These are phyloP conservation scores for Penicillium subrubescens DNA, from an alignment of 495 filamentous ascomycete species.

Conservation along the genomic window DNA sequence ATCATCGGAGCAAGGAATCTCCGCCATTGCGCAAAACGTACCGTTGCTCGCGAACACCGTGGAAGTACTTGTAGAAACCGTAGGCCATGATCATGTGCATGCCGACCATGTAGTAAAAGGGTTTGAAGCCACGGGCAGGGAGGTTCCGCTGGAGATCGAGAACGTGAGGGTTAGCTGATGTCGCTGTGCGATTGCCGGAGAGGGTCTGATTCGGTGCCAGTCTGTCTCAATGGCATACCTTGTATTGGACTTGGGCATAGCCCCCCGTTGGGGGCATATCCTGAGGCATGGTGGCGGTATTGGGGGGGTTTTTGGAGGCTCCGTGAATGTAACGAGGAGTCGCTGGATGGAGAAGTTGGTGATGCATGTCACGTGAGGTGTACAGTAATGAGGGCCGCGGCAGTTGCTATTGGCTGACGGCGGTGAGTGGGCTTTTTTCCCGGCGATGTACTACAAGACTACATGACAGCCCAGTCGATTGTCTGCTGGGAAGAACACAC, in stretches of 20 bases:
- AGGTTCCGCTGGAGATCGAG: constrained; percentile 72
- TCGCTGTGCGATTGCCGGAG: constrained; percentile 14
- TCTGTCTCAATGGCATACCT: constrained; percentile 57
- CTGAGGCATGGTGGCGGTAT: constrained; percentile 54
- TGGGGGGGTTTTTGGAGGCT: constrained; percentile 28
- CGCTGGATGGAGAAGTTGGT: constrained; percentile 38
- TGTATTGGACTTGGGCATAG: constrained; percentile 95
- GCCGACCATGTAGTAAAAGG: constrained; percentile 70
- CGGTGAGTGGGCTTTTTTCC: constrained; percentile 22
- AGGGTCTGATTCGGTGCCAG: constrained; percentile 8
- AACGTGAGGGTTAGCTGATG: constrained; percentile 17
- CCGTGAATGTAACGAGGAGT: constrained; percentile 25
- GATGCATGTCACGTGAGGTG: constrained; percentile 38
- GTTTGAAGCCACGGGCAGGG: constrained; percentile 88
- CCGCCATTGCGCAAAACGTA: constrained; percentile 47
- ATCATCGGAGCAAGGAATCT: constrained; percentile 12
- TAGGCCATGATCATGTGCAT: constrained; percentile 78
- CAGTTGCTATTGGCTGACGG: constrained; percentile 34
- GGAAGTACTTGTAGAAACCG: constrained; percentile 80
- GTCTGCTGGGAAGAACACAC: background rate
- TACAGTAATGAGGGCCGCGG: constrained; percentile 40
- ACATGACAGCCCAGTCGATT: constrained; percentile 5
- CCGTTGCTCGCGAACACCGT: constrained; percentile 85
- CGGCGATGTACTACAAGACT: constrained; percentile 25
- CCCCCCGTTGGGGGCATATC: constrained; percentile 95